A percentile compares a stretch with the other conserved stretches of the same genome.
These are phyloP conservation scores for Ganoderma meredithae DNA, from an alignment of 1,284 basidiomycete species.

Conservation along the genomic window DNA sequence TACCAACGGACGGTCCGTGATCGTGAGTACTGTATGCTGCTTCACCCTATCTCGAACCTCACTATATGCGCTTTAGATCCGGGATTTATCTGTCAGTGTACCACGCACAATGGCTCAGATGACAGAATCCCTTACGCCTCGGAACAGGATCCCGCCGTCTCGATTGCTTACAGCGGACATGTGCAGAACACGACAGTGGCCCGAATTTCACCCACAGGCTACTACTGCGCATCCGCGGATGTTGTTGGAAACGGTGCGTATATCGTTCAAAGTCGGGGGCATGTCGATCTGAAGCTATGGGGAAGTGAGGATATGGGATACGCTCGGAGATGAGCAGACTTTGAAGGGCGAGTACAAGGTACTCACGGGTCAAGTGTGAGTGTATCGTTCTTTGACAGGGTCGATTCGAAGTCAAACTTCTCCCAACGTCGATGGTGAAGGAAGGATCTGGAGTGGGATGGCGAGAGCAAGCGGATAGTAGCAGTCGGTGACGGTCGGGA, in stretches of 20 bases:
- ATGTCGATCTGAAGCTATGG: neutral
- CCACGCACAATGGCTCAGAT: neutral
- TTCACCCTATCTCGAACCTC: neutral
- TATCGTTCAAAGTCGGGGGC: neutral
- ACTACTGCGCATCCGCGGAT: slow-evolving; percentile 94
- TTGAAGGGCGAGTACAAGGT: slow-evolving; percentile 89
- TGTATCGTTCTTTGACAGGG: slow-evolving; percentile 17
- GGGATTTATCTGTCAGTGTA: slow-evolving; percentile 61
- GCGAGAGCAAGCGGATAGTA: slow-evolving; percentile 95
- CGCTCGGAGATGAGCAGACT: slow-evolving; percentile 85
- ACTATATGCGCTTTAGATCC: slow-evolving; percentile 50
- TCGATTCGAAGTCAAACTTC: neutral
- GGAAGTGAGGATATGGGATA: slow-evolving; percentile 94
- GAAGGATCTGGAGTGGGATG: slow-evolving; percentile 97
- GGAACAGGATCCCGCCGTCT: slow-evolving; percentile 61
- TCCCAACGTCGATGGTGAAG: slow-evolving; percentile 45
- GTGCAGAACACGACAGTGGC: slow-evolving; percentile 89
- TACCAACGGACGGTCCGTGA: slow-evolving; percentile 84
- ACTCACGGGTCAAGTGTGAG: slow-evolving; percentile 83
- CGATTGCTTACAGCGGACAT: slow-evolving; percentile 80
- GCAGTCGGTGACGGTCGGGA: slow-evolving; percentile 96
- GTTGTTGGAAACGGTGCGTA: slow-evolving; percentile 74
- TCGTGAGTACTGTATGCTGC: slow-evolving; percentile 63
- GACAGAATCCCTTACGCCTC: slow-evolving; percentile 1
- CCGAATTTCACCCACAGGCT: slow-evolving; percentile 92